These are phyloP conservation scores for Thelonectria blattea DNA, from an alignment of 2,329 filamentous ascomycete species.

Conservation along the genomic window DNA sequence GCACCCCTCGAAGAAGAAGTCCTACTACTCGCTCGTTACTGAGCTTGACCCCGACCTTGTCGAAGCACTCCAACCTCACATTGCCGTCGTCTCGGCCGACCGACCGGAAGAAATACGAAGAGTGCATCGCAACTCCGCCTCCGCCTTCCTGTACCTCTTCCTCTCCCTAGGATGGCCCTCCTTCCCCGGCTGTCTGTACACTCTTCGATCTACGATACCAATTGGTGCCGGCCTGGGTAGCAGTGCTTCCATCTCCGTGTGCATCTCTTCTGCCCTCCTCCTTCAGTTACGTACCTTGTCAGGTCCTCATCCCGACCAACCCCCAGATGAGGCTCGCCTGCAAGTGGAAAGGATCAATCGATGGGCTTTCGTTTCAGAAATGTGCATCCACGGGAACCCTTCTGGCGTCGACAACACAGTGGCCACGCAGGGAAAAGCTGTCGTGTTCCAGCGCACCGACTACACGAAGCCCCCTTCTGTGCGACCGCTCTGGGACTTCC, in stretches of 20 bases:
- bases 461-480: conserved; percentile 80
- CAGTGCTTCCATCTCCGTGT: conserved; percentile 93
- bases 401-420: conserved; percentile 98
- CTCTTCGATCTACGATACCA: conserved; percentile 90
- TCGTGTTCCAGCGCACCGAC: conserved; percentile 84
- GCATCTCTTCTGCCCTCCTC: conserved; percentile 81
- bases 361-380: conserved; percentile 96
- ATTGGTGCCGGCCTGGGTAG: conserved; percentile 91
- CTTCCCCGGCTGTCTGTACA: conserved; percentile 85
- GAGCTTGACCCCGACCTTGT: conserved; percentile 83
- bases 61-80: conserved; percentile 79
- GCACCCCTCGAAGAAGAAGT: conserved; percentile 85
- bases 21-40: conserved; percentile 89
- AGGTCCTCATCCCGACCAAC: conserved; percentile 91
- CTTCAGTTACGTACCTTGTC: conserved; percentile 87
- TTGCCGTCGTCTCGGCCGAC: conserved; percentile 71
- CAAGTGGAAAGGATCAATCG: conserved; percentile 96
- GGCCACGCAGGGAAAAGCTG: conserved; percentile 89
- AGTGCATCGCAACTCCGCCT: conserved; percentile 81
- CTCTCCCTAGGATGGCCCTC: conserved; percentile 81
- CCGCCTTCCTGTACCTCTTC: conserved; percentile 91
- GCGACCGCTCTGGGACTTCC: conserved; percentile 81
- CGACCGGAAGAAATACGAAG: conserved; percentile 76
- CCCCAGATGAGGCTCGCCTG: conserved; percentile 81
- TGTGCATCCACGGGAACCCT: conserved; percentile 97